phyloP scores from a whole-genome alignment of 352 stramenopile species.

The Phytophthora idaei region DNA sequence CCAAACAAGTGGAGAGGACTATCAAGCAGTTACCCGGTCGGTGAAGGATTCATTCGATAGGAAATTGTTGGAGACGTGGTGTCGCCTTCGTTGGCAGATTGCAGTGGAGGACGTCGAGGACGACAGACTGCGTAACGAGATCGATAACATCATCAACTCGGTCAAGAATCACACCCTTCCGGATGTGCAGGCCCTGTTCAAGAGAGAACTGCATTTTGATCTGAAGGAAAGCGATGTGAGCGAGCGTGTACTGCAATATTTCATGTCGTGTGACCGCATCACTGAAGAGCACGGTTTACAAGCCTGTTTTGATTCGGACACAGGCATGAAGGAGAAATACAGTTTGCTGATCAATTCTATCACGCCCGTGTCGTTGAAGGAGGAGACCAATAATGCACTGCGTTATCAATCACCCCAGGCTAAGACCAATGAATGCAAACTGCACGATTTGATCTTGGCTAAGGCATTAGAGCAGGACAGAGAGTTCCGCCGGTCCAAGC shows the following conservation, averaged over 20 bases:
- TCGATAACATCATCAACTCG: slow-evolving; percentile 7
- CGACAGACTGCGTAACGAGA: neutral
- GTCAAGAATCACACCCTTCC: slow-evolving; percentile 15
- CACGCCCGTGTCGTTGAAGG: neutral
- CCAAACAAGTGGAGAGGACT: slow-evolving; percentile 1
- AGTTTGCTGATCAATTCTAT: slow-evolving; percentile 9
- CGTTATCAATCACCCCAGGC: neutral
- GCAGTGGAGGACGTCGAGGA: slow-evolving; percentile 5
- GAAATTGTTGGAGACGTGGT: slow-evolving; percentile 9
- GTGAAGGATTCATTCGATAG: slow-evolving; percentile 7
- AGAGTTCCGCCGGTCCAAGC: slow-evolving; percentile 14
- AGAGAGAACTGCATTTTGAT: slow-evolving; percentile 16
- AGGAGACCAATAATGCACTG: neutral
- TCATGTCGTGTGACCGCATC: slow-evolving; percentile 14
- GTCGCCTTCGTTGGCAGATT: slow-evolving; percentile 3
- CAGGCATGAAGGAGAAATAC: slow-evolving; percentile 10
- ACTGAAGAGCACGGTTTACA: slow-evolving; percentile 16
- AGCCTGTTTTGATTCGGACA: slow-evolving; percentile 8
- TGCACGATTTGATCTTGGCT: neutral
- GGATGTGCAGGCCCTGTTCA: slow-evolving; percentile 24
- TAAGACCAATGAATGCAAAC: neutral
- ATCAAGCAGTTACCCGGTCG: neutral
- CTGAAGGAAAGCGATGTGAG: slow-evolving; percentile 17
- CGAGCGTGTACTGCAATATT: slow-evolving; percentile 13
- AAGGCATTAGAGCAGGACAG: slow-evolving; percentile 3